Conservation (phyloP, 176 grass and related monocot species). For the Musa beccarii region DNA sequence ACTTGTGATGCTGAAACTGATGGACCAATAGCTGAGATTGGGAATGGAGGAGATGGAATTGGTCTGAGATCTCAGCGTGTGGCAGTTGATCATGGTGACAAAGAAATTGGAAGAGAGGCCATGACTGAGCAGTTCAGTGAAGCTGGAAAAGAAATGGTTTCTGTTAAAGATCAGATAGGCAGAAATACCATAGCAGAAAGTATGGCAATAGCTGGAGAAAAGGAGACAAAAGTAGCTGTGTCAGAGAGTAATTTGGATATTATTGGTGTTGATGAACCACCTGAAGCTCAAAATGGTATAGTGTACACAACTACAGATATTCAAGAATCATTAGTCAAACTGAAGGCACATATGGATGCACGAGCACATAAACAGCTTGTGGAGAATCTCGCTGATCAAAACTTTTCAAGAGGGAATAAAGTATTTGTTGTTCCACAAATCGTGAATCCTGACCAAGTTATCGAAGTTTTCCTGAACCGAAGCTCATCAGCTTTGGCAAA, state of each 20-base stretch:
- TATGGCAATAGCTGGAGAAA: not conserved
- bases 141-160: slow-evolving; percentile 10
- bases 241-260: not conserved
- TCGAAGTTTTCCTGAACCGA: slow-evolving; percentile 67
- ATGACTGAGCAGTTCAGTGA: not conserved
- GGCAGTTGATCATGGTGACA: not conserved
- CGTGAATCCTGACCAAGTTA: slow-evolving; percentile 36
- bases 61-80: slow-evolving; percentile 11
- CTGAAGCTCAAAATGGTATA: not conserved
- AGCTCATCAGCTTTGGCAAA: slow-evolving; percentile 48
- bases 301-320: not conserved
- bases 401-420: slow-evolving; percentile 38
- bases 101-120: not conserved
- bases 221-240: not conserved
- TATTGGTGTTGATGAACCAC: not conserved
- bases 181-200: slow-evolving; percentile 1
- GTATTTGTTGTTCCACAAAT: slow-evolving; percentile 62
- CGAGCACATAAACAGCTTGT: slow-evolving; percentile 34
- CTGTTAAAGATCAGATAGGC: slow-evolving; percentile 10
- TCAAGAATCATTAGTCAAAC: slow-evolving; percentile 8
- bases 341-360: slow-evolving; percentile 30
- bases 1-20: slow-evolving; percentile 28
- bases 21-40: slow-evolving; percentile 31
- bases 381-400: slow-evolving; percentile 58
- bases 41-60: slow-evolving; percentile 30